phyloP scores from a whole-genome alignment of 345 rosid species.

The Eucalyptus rudis region DNA sequence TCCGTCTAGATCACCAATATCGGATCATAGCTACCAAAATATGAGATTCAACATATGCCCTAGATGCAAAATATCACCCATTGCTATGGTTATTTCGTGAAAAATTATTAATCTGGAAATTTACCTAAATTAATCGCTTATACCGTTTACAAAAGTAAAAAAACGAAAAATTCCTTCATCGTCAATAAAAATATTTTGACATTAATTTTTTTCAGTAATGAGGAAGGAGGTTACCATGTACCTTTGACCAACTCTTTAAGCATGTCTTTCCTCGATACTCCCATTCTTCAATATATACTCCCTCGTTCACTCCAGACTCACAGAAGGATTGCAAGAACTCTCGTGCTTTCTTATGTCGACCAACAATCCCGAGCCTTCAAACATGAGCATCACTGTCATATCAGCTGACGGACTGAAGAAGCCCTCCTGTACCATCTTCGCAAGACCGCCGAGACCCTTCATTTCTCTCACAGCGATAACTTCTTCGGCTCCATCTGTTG shows the following conservation, averaged over 20 bases:
- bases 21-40: neutral
- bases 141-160: neutral
- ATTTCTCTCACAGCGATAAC: constrained; percentile 7
- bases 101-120: neutral
- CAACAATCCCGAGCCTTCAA: neutral
- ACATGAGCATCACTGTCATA: constrained; percentile 25
- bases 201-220: too few species aligned
- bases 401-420: constrained; percentile 28
- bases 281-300: neutral
- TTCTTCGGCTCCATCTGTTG: neutral
- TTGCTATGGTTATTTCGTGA: neutral
- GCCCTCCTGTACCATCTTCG: constrained; percentile 3
- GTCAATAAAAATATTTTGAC: too few species aligned
- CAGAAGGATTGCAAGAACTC: neutral
- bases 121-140: neutral
- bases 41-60: neutral
- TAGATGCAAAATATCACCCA: neutral
- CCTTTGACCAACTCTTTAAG: neutral
- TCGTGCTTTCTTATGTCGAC: neutral
- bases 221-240: too few species aligned
- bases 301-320: neutral
- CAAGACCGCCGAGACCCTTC: constrained; percentile 15
- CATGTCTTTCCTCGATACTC: neutral
- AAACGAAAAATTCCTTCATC: neutral
- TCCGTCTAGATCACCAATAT: neutral